Percentiles rank a stretch among this genome's conserved stretches.
Evolutionary conservation across 177 flowering plant species (phyloP).

Genomic region (Vitis hybrid): DNA sequence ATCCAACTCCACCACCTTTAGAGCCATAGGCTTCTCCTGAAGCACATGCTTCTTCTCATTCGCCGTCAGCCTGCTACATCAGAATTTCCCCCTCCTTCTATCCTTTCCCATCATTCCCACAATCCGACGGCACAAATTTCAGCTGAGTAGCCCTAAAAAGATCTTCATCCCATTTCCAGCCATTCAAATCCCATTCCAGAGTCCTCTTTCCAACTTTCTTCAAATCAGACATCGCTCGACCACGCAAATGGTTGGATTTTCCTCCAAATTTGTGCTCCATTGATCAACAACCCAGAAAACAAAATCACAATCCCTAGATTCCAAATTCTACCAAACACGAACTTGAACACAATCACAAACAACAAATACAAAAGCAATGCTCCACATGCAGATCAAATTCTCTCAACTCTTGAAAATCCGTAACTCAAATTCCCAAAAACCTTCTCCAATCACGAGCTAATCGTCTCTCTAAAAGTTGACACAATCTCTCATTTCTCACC

Average conservation of each 20-base stretch:
- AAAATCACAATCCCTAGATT: background rate
- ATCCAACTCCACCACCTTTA: constrained; percentile 33
- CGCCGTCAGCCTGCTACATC: fast-evolving
- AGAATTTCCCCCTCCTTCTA: no score
- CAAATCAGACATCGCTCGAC: constrained; percentile 30
- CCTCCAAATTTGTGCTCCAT: constrained; percentile 45
- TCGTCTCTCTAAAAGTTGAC: no score
- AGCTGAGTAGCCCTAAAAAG: constrained; percentile 34
- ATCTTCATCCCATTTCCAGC: constrained; percentile 69
- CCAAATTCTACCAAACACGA: constrained; percentile 1
- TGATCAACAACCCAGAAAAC: background rate
- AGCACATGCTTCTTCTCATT: constrained; percentile 21
- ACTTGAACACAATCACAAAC: background rate
- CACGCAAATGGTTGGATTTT: constrained; percentile 23
- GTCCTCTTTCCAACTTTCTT: constrained; percentile 35
- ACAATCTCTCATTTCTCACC: no score
- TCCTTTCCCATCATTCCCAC: constrained; percentile 7
- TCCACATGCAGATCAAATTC: background rate
- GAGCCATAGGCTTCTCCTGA: constrained; percentile 42
- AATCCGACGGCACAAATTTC: constrained; percentile 28
- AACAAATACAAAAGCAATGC: background rate
- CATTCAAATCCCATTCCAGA: constrained; percentile 64
- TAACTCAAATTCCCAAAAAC: background rate
- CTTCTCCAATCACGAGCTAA: no score
- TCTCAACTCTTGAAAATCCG: background rate